A percentile compares a stretch with the other conserved stretches of the same genome.
Evolutionary conservation across 768 basidiomycete genomes (phyloP).

Genomic region (Lactarius trivialis): DNA sequence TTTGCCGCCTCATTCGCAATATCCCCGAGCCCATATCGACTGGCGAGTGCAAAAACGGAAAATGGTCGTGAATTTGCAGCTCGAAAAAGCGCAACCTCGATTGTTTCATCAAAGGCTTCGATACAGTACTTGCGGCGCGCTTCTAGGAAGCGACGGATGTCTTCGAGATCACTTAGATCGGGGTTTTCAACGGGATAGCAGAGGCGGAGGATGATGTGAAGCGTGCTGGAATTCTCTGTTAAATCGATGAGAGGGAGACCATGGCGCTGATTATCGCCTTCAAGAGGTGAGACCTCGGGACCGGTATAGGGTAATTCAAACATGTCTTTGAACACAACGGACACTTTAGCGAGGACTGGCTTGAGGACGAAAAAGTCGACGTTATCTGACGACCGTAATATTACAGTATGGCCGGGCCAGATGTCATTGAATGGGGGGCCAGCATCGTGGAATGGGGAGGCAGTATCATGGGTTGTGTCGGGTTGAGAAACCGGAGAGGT

Average conservation of each 20-base stretch:
- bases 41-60: slow-evolving; percentile 18
- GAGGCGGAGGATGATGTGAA: slow-evolving; percentile 15
- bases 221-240: slow-evolving; percentile 11
- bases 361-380: slow-evolving; percentile 21
- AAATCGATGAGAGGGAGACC: slow-evolving; percentile 11
- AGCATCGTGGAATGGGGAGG: slow-evolving; percentile 19
- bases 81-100: slow-evolving; percentile 14
- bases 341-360: slow-evolving; percentile 14
- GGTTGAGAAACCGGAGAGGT: not conserved
- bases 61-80: slow-evolving; percentile 8
- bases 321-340: slow-evolving; percentile 17
- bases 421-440: slow-evolving; percentile 18
- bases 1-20: slow-evolving; percentile 20
- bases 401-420: slow-evolving; percentile 7
- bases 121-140: slow-evolving; percentile 20
- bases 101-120: slow-evolving; percentile 11
- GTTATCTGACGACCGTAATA: slow-evolving; percentile 20
- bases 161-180: slow-evolving; percentile 10
- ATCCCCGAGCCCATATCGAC: slow-evolving; percentile 16
- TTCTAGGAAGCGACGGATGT: slow-evolving; percentile 16
- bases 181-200: slow-evolving; percentile 20
- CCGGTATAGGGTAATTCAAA: slow-evolving; percentile 13
- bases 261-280: not conserved
- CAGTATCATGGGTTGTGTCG: slow-evolving; percentile 5
- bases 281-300: not conserved